Evolutionary conservation across 2,329 filamentous ascomycete species (phyloP).

Genomic region (Pezicula radicicola): DNA sequence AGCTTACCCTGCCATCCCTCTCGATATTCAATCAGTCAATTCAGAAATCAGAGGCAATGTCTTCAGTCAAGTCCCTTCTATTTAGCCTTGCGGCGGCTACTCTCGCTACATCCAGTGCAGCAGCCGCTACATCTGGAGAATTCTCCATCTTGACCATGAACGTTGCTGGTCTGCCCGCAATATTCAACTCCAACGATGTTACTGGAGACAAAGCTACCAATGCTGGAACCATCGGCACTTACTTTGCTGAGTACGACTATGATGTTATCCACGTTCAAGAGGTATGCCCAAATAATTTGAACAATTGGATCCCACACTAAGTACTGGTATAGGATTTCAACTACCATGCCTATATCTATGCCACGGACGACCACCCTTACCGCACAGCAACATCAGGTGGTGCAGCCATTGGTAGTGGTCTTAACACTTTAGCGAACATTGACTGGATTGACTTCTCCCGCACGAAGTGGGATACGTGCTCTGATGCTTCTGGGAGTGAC

Average conservation of each 20-base stretch:
- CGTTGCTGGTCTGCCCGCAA: conserved; percentile 54
- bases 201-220: conserved; percentile 60
- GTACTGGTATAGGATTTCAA: conserved; percentile 50
- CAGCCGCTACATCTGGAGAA: conserved; percentile 32
- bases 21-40: too few species aligned
- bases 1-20: too few species aligned
- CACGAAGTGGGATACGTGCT: conserved; percentile 58
- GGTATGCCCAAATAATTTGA: conserved; percentile 27
- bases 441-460: conserved; percentile 53
- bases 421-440: conserved; percentile 62
- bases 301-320: neutral
- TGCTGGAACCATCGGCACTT: conserved; percentile 50
- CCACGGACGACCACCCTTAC: conserved; percentile 54
- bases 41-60: too few species aligned
- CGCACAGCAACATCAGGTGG: conserved; percentile 64
- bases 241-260: conserved; percentile 54
- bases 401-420: conserved; percentile 58
- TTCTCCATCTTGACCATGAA: conserved; percentile 56
- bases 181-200: conserved; percentile 57
- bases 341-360: conserved; percentile 62
- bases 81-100: conserved; percentile 11
- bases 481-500: conserved; percentile 51
- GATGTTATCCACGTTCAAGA: conserved; percentile 66
- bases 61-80: neutral
- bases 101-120: conserved; percentile 7